Evolutionary conservation across 2,329 filamentous ascomycete genomes (phyloP), one percentile per base, ranked within the genome.

Genomic region (Penicillium sp.): DNA sequence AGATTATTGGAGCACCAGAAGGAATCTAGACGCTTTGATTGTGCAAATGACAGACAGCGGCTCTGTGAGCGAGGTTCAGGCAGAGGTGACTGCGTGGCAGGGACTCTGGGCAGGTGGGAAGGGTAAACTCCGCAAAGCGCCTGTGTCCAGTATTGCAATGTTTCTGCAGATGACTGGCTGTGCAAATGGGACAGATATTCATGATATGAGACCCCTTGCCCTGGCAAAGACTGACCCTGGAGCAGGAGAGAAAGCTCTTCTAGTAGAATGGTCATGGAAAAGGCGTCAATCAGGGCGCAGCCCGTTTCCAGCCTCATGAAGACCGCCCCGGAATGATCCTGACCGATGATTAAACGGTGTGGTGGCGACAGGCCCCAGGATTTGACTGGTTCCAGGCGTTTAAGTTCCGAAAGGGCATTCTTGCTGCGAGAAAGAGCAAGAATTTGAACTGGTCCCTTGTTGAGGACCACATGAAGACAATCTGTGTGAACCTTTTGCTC

Each of bases 101-200:
- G 52, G 7, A 54, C 5, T 20, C 34, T 40, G 26, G 52, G 37
- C 2, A 49, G 45, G 13, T 50, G 38, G 24, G 44, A 49, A 37
- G 52, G 34, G 9, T 49, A 10, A 14, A 35, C 34, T 14, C 34
- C 46, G 14, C 9, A 29, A 24, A 54, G 52, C 37, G 32, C 26
- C n/a, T 48, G 24, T 20, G 13, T 43, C 52, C 52, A 54, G 29
- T 54, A 54, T 49, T 54, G 29, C 29, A 50, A 14, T 11, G 52
- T 35, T 31, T 43, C 20, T 22, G 52, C 4, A 26, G 29, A 16
- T 5, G 43, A 39, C 45, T 43, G 52, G n/a, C n/a, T 18, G 18
- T 20, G 44, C 38, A 54, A n/a, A 35, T 42, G 22, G 10, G 35
- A 26, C 35, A 54, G 6, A 16, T 54, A 54, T 43, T 49, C 20